Evolutionary conservation across 306 rosid species (phyloP).

Genomic region (Geum urbanum): DNA sequence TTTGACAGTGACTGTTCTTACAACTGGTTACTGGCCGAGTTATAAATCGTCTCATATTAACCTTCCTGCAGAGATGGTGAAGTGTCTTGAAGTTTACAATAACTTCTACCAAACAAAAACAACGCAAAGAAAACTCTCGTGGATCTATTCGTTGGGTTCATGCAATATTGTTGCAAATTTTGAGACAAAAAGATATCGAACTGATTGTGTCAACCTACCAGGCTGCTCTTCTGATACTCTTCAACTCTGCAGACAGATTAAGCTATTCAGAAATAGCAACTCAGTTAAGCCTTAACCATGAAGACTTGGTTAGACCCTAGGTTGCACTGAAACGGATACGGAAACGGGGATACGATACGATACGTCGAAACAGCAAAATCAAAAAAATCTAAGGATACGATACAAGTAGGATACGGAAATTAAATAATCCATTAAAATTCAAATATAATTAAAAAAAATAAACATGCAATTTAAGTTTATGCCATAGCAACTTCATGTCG

Average conservation of each 20-base stretch:
- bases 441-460: too few species aligned
- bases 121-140: conserved; percentile 53
- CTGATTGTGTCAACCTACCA: conserved; percentile 55
- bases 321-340: too few species aligned
- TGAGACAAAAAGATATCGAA: conserved; percentile 51
- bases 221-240: conserved; percentile 63
- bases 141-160: conserved; percentile 69
- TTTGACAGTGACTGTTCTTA: conserved; percentile 57
- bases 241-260: conserved; percentile 51
- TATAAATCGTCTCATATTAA: conserved; percentile 53
- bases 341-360: too few species aligned
- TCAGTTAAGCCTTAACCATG: conserved; percentile 47
- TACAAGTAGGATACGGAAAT: too few species aligned
- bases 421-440: too few species aligned
- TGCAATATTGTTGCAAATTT: conserved; percentile 56
- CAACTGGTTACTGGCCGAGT: conserved; percentile 70
- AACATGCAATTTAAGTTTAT: too few species aligned
- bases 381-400: too few species aligned
- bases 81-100: conserved; percentile 57
- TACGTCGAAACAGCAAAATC: too few species aligned
- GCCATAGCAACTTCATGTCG: too few species aligned
- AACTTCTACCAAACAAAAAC: conserved; percentile 54
- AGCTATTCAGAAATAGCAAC: conserved; percentile 60
- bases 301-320: conserved; percentile 39
- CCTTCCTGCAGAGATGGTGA: conserved; percentile 64